Evolutionary conservation across 805 yeast species (phyloP).

Genomic region (Candida yuanshanica): DNA sequence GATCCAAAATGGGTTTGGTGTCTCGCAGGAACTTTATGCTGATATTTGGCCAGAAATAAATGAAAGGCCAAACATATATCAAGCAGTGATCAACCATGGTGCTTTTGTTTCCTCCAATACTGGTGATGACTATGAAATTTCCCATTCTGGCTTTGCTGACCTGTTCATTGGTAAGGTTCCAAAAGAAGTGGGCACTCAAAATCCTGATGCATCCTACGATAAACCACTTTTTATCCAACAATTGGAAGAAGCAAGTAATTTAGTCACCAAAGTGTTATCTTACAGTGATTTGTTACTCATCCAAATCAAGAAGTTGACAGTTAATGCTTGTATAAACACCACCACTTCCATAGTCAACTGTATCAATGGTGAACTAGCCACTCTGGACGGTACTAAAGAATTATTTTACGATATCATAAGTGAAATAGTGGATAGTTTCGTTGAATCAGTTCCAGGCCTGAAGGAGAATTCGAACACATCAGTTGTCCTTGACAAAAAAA

Average conservation of each 20-base stretch:
- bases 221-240: conserved; percentile 21
- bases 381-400: conserved; percentile 34
- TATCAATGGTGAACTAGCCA: conserved; percentile 68
- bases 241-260: conserved; percentile 23
- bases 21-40: conserved; percentile 48
- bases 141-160: conserved; percentile 71
- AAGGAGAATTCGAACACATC: conserved; percentile 18
- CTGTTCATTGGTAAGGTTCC: conserved; percentile 58
- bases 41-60: conserved; percentile 46
- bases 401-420: conserved; percentile 29
- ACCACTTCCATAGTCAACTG: conserved; percentile 74
- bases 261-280: conserved; percentile 30
- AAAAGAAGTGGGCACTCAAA: conserved; percentile 19
- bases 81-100: conserved; percentile 84
- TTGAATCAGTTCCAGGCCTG: conserved; percentile 26
- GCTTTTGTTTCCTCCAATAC: conserved; percentile 41
- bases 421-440: conserved; percentile 29
- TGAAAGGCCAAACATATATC: conserved; percentile 54
- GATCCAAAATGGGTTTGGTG: conserved; percentile 90
- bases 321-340: conserved; percentile 82
- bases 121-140: conserved; percentile 33
- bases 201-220: conserved; percentile 5
- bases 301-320: conserved; percentile 71
- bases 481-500: conserved; percentile 22
- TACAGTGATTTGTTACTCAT: conserved; percentile 45